Conservation (phyloP, 331 rosid genomes). For the Pyrus hybrid region DNA sequence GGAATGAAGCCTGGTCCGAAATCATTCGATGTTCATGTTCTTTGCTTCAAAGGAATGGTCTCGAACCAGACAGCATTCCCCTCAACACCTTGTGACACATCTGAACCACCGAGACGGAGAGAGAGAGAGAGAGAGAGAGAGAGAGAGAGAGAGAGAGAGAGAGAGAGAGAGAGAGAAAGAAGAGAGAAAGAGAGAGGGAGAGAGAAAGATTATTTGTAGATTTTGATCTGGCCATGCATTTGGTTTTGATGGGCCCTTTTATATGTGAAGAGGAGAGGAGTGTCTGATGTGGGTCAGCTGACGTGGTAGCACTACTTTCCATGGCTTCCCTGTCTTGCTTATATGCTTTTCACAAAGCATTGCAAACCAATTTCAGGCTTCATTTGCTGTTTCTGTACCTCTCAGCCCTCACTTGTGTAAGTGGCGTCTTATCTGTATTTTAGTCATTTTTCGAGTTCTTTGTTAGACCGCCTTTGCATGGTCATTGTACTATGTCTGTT, state of each 20-base stretch:
- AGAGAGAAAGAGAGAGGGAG: slow-evolving; percentile 6
- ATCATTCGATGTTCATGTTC: slow-evolving; percentile 32
- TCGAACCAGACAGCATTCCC: slow-evolving; percentile 98
- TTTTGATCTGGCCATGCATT: slow-evolving; percentile 69
- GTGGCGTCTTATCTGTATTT: no score
- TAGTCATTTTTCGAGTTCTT: no score
- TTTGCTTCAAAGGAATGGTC: slow-evolving; percentile 32
- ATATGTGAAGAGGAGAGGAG: slow-evolving; percentile 45
- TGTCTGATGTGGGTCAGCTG: slow-evolving; percentile 20
- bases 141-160: slow-evolving; percentile 5
- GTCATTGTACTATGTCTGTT: no score
- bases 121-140: slow-evolving; percentile 11
- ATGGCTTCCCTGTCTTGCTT: slow-evolving; percentile 30
- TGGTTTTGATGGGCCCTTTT: slow-evolving; percentile 46
- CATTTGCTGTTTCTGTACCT: slow-evolving; percentile 1
- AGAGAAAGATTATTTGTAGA: slow-evolving; percentile 18
- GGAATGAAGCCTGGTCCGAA: slow-evolving; percentile 99
- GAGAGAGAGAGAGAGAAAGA: slow-evolving; percentile 7
- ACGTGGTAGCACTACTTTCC: slow-evolving; percentile 34
- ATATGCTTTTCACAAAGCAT: slow-evolving; percentile 39
- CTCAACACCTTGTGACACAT: slow-evolving; percentile 41
- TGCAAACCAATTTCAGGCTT: slow-evolving; percentile 15
- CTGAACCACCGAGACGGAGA: neutral
- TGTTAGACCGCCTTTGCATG: no score
- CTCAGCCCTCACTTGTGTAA: neutral